Conservation (phyloP, 1,284 basidiomycete species). For the Ustilago hordei region DNA sequence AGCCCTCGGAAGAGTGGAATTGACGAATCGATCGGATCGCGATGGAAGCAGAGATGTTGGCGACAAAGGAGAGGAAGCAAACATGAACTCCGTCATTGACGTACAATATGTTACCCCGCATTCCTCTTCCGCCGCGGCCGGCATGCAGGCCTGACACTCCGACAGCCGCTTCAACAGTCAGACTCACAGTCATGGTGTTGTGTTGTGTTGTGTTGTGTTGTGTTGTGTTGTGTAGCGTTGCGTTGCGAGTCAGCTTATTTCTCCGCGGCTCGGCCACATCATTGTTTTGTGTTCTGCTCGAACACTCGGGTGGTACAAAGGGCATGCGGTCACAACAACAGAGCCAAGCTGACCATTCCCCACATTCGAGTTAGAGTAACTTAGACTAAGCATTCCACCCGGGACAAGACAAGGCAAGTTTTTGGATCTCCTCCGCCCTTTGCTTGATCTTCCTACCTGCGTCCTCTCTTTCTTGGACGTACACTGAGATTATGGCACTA, state of each 20-base stretch:
- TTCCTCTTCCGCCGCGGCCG: conserved; percentile 1
- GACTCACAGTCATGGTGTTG: background rate
- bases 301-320: background rate
- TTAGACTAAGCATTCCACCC: background rate
- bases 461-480: background rate
- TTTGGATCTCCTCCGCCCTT: background rate
- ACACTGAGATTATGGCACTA: background rate
- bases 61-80: background rate
- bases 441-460: conserved; percentile 5
- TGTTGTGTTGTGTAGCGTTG: background rate
- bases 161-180: conserved; percentile 4
- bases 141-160: background rate
- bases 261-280: background rate
- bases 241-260: background rate
- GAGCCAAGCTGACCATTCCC: background rate
- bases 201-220: background rate
- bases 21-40: background rate
- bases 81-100: conserved; percentile 9
- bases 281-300: background rate
- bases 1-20: background rate
- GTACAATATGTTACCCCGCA: conserved; percentile 16
- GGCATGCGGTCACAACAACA: background rate
- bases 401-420: conserved; percentile 1
- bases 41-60: background rate
- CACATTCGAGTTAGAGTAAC: background rate